These are phyloP conservation scores for Talaromyces proteolyticus DNA, from an alignment of 495 filamentous ascomycete genomes.

Conservation along the genomic window DNA sequence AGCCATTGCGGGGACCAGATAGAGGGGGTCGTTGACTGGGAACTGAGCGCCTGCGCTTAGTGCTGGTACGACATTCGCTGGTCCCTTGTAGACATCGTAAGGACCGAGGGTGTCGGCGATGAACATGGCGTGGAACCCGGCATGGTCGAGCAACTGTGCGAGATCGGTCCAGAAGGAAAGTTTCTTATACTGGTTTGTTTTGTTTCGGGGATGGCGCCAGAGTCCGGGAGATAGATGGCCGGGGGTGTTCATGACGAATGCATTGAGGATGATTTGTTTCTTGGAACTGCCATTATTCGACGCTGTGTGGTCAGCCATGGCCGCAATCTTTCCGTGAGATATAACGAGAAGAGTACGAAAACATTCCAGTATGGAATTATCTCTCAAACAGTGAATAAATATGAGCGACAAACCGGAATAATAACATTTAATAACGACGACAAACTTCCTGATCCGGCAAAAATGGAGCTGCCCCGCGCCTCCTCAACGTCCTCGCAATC, in stretches of 20 bases:
- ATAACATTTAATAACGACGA: no score
- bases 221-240: conserved; percentile 53
- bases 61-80: conserved; percentile 19
- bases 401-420: no score
- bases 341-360: no score
- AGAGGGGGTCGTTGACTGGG: conserved; percentile 38
- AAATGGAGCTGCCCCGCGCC: no score
- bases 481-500: no score
- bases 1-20: conserved; percentile 48
- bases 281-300: conserved; percentile 13
- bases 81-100: conserved; percentile 30
- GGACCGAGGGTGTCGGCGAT: conserved; percentile 43
- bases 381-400: no score
- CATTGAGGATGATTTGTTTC: conserved; percentile 53
- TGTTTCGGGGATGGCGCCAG: conserved; percentile 49
- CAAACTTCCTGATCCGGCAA: no score
- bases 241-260: conserved; percentile 49
- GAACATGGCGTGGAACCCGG: conserved; percentile 58
- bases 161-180: conserved; percentile 50
- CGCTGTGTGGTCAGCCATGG: conserved; percentile 3
- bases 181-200: conserved; percentile 46
- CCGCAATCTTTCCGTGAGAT: no score
- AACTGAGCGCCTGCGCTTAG: conserved; percentile 24
- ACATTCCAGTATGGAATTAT: no score
- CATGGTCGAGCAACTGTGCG: conserved; percentile 50